Evolutionary conservation across 1,139 yeast genomes (phyloP), one percentile per base, ranked within the genome.

Genomic region (Sugiyamaella grinbergsii): DNA sequence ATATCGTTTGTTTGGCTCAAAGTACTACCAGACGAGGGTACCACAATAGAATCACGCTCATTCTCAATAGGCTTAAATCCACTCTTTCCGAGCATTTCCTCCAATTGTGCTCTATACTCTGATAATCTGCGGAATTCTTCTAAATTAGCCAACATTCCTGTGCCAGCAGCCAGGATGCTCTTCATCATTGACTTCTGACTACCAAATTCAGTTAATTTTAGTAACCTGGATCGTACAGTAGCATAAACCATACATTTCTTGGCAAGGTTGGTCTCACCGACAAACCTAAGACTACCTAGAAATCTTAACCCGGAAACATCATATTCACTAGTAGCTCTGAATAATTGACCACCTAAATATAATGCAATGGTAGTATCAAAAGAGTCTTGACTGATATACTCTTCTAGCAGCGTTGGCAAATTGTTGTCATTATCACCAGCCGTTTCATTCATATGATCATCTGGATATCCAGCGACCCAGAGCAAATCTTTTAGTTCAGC

Each of bases 271-370:
- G 46, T 47, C 28, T 51, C 55, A 3, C 60, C 72, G 50, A 81
- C 62, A 55, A 75, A 68, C 52, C 72, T 69, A 62, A 79, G 70
- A 15, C 85, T 64, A 11, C 74, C 69, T 49, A 86, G 68, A 58
- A 81, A 84, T 48, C 83, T 76, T 10, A 75, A 60, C 50, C 77
- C 81, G 52, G 80, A 73, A 4, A 73, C 70, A 49, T 80, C 83
- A 60, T 78, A 80, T 7, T 76, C 76, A 1, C 76, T 68, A 4
- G 77, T 77, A 1, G 76, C 68, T 29, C 72, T 72, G 65, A 81
- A 83, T 53, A 78, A 75, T 38, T 70, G 68, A 0, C 85, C 76
- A 7, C 81, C 81, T 53, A 82, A 79, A 50, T 76, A 72, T 49
- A 82, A 66, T 0, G 80, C 69, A 34, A 81, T 60, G 34, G 72